A percentile compares a stretch with the other conserved stretches of the same genome.
Evolutionary conservation across 371 early-diverging fungal species (phyloP).

Genomic region (Rhizopus microsporus): DNA sequence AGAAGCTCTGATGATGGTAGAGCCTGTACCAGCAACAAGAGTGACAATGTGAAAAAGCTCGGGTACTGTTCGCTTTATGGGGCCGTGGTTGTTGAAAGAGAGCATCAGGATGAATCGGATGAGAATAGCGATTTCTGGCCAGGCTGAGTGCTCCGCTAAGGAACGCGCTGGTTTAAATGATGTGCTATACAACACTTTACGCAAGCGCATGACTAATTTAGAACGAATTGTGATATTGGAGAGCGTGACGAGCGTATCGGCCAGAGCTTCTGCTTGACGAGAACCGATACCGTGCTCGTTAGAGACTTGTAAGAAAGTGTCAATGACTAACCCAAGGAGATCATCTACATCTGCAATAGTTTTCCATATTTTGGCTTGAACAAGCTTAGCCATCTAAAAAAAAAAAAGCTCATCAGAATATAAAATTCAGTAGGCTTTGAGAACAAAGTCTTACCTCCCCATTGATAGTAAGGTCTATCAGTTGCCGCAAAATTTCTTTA

Average conservation of each 20-base stretch:
- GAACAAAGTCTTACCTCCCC: slow-evolving; percentile 54
- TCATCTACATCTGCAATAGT: slow-evolving; percentile 74
- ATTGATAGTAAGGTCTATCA: slow-evolving; percentile 80
- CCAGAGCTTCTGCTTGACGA: slow-evolving; percentile 74
- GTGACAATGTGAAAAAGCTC: slow-evolving; percentile 83
- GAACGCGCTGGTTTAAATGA: slow-evolving; percentile 66
- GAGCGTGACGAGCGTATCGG: slow-evolving; percentile 79
- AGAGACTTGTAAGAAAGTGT: slow-evolving; percentile 73
- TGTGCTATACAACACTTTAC: slow-evolving; percentile 66
- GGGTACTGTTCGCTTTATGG: slow-evolving; percentile 68
- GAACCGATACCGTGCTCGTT: slow-evolving; percentile 80
- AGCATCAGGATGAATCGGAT: slow-evolving; percentile 84
- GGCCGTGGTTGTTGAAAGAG: slow-evolving; percentile 79
- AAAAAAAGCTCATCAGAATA: not conserved
- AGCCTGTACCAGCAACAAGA: slow-evolving; percentile 78
- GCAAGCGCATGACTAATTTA: slow-evolving; percentile 72
- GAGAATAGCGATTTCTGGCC: slow-evolving; percentile 84
- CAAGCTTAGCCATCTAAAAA: slow-evolving; percentile 66
- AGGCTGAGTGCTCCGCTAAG: slow-evolving; percentile 76
- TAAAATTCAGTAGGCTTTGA: not conserved
- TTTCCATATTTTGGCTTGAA: slow-evolving; percentile 85
- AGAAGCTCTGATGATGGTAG: slow-evolving; percentile 77
- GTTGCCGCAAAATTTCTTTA: slow-evolving; percentile 67
- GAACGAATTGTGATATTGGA: slow-evolving; percentile 75
- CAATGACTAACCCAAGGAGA: slow-evolving; percentile 74